Base-by-base conservation (phyloP, 768 basidiomycete species). In the Tylopilus rubrobrunneus region DNA sequence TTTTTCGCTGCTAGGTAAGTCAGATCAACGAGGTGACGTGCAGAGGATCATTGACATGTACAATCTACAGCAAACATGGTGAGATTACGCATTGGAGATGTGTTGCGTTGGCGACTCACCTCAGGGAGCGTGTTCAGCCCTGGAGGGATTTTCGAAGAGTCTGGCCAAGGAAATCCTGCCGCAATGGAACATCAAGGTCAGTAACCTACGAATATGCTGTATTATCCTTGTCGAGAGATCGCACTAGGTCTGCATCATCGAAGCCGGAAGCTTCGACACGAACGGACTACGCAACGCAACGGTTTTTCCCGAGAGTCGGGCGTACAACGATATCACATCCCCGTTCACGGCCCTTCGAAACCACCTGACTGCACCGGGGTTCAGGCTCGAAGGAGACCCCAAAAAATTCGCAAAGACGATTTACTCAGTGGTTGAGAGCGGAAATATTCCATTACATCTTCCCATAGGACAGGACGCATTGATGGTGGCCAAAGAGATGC, bases 181-280 rank as follows among this genome's bases (percentile, higher is more conserved):
- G 1, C 61, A 60, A 12, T 78, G 78, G 76, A 78, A 77, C 52
- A 77, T 76, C 60, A 58, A 51, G 51, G 58, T 57, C 5, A 23
- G 55, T 17, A 3, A 10, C 3, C 5, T 23, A 15, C 15, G 1
- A 44, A n/a, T 12, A 4, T 6, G 2, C 23, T 33, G 11, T 34
- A 6, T 12, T 28, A 11, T 15, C 25, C 2, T 27, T 42, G 7
- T 7, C 28, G 23, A 40, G 28, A n/a, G n/a, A 23, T 11, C 10
- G 46, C 14, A 28, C 9, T n/a, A 66, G 59, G 54, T 66, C 37
- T 59, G 59, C 43, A 60, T 61, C 33, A 36, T 65, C 23, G 50
- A 63, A 50, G 19, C 56, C 4, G 62, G 64, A 28, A 42, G 42
- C 40, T 65, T 64, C 21, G 5, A 34, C 19, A 64, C 63, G 7